phyloP scores from a whole-genome alignment of 441 rosid genomes.

The Erodium chrysanthum region DNA sequence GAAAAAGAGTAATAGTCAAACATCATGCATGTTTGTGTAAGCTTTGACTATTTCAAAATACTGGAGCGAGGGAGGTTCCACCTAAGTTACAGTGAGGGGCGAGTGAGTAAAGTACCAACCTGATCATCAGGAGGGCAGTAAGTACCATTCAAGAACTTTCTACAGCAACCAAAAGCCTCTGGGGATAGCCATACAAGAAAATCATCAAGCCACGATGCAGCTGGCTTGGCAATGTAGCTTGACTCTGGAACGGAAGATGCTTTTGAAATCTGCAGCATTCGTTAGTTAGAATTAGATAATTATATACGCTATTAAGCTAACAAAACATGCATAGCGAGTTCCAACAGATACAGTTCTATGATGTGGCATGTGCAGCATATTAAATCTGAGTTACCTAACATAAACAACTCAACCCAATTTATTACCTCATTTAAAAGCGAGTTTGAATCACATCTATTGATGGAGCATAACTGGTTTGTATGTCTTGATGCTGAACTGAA shows the following conservation, averaged over 20 bases:
- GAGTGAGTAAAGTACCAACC: constrained; percentile 25
- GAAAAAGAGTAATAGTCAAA: constrained; percentile 10
- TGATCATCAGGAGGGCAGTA: constrained; percentile 69
- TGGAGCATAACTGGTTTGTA: constrained; percentile 54
- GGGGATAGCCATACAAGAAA: constrained; percentile 63
- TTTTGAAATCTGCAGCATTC: constrained; percentile 41
- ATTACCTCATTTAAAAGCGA: constrained; percentile 59
- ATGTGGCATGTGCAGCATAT: too few relatives aligned
- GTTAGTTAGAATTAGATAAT: background rate
- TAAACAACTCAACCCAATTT: background rate
- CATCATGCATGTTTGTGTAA: constrained; percentile 13
- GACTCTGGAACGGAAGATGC: constrained; percentile 46
- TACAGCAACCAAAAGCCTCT: constrained; percentile 65
- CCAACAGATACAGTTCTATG: background rate
- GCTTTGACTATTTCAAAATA: constrained; percentile 10
- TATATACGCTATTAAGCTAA: background rate
- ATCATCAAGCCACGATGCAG: constrained; percentile 68
- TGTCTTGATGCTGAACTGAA: constrained; percentile 42
- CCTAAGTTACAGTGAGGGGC: constrained; percentile 11
- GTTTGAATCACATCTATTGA: constrained; percentile 51
- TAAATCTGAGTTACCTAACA: background rate
- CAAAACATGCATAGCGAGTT: background rate
- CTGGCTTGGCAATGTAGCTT: constrained; percentile 63
- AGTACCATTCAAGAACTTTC: constrained; percentile 45
- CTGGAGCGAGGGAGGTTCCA: background rate